Evolutionary conservation across 1,139 yeast species (phyloP), one percentile per base, ranked within the genome.

Genomic region (Candida glucosophila): DNA sequence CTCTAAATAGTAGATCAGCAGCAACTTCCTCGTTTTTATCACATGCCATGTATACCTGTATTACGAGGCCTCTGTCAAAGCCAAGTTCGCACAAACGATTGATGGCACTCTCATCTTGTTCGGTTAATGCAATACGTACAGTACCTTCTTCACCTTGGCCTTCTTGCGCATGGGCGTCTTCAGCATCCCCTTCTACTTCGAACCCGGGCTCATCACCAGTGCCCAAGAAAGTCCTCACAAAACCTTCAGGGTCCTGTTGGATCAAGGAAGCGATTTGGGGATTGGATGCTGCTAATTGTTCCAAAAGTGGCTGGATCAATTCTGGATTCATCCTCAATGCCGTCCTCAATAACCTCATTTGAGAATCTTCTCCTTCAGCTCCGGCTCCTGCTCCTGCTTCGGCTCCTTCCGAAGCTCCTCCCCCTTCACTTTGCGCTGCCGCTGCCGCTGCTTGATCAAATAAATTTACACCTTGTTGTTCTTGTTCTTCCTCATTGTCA

Each of bases 11-110:
- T 47, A 85, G 74, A 57, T 90, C 92, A 20, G 97, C 98, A 23
- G 98, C 86, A 43, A 85, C 72, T 61, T 90, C 96, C 58, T 90
- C 98, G 56, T 90, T 86, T 62, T 88, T 90, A 48, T 92, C 98
- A 55, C 98, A 90, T 23, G 97, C 98, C 69, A 92, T 78, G 58
- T 85, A 92, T 19, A 93, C 95, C 58, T 88, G 96, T 34, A 88
- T 74, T 26, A 82, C 98, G 35, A 81, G 61, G 43, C 77, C 70
- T 41, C 95, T 73, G 39, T 83, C 95, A 47, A 90, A 90, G 1
- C 99, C 99, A 39, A 90, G 68, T 49, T 81, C 97, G 50, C 93
- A 79, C 39, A 90, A 66, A 49, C 98, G 73, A 38, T 70, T 69
- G 37, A 90, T 83, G 14, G 98, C 95, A 33, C 68, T 83, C 48